Evolutionary conservation across 345 rosid species (phyloP).

Genomic region (Salix viminalis): DNA sequence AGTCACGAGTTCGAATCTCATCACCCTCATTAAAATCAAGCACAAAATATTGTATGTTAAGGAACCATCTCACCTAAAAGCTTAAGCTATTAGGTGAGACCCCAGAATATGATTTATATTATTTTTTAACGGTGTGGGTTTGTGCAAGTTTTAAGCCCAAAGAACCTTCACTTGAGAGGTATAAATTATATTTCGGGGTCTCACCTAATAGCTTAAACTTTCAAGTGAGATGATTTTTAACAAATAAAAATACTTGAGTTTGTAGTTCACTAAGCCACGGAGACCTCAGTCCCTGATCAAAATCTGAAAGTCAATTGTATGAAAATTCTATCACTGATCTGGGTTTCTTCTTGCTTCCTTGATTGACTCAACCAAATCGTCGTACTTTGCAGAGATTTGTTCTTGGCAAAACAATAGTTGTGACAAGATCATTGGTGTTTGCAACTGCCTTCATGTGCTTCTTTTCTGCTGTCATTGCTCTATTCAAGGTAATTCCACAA

Average conservation of each 20-base stretch:
- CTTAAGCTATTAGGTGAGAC: too few species aligned
- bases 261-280: neutral
- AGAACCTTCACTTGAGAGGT: rapidly evolving
- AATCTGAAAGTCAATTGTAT: neutral
- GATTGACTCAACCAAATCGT: neutral
- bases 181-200: rapidly evolving
- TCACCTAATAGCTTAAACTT: rapidly evolving
- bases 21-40: too few species aligned
- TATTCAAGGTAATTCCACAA: conserved; percentile 23
- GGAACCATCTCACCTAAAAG: too few species aligned
- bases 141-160: rapidly evolving
- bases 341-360: neutral
- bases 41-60: too few species aligned
- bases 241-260: neutral
- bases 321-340: neutral
- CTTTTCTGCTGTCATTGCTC: conserved; percentile 30
- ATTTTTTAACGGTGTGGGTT: too few species aligned
- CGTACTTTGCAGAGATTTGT: conserved; percentile 24
- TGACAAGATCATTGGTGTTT: conserved; percentile 27
- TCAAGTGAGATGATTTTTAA: too few species aligned
- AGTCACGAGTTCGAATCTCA: rapidly evolving
- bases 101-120: too few species aligned
- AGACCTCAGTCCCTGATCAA: neutral
- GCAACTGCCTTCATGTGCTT: conserved; percentile 33
- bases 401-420: conserved; percentile 26